A percentile compares a stretch with the other conserved stretches of the same genome.
phyloP scores from a whole-genome alignment of 129 eudicot genomes.

The Smallanthus sonchifolius region DNA sequence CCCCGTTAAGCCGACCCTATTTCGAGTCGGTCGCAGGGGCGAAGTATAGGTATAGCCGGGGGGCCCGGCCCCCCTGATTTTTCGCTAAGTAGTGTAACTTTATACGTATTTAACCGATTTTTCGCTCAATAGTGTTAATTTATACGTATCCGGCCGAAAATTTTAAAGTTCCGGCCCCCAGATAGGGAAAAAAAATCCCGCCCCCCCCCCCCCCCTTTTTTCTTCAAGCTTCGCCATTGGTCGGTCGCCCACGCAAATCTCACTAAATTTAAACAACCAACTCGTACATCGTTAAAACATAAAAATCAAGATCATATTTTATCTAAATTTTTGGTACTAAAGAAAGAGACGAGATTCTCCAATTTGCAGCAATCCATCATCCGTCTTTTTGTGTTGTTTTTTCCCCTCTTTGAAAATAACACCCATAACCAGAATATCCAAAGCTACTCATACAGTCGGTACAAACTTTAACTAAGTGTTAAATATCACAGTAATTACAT shows the following conservation, averaged over 20 bases:
- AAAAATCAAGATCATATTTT: neutral
- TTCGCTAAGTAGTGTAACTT: too few relatives aligned
- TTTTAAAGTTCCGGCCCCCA: too few relatives aligned
- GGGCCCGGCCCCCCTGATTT: too few relatives aligned
- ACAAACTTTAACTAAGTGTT: conserved; percentile 9
- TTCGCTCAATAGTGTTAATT: too few relatives aligned
- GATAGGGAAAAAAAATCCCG: too few relatives aligned
- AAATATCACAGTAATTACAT: conserved; percentile 27
- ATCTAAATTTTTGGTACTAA: neutral
- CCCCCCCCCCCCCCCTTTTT: too few relatives aligned
- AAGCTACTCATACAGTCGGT: conserved; percentile 7
- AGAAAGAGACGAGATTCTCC: neutral
- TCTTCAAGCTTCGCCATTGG: too few relatives aligned
- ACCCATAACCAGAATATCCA: conserved; percentile 26
- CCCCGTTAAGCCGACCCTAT: too few relatives aligned
- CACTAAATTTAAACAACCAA: neutral
- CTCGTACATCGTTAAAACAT: neutral
- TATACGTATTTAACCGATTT: too few relatives aligned
- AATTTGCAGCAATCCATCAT: neutral
- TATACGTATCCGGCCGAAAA: too few relatives aligned
- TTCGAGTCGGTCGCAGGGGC: too few relatives aligned
- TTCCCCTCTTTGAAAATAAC: conserved; percentile 36
- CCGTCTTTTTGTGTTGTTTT: conserved; percentile 20
- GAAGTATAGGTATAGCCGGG: too few relatives aligned
- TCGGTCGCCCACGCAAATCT: neutral